phyloP scores from a whole-genome alignment of 495 filamentous ascomycete species.

The Emericellopsis terricola region DNA sequence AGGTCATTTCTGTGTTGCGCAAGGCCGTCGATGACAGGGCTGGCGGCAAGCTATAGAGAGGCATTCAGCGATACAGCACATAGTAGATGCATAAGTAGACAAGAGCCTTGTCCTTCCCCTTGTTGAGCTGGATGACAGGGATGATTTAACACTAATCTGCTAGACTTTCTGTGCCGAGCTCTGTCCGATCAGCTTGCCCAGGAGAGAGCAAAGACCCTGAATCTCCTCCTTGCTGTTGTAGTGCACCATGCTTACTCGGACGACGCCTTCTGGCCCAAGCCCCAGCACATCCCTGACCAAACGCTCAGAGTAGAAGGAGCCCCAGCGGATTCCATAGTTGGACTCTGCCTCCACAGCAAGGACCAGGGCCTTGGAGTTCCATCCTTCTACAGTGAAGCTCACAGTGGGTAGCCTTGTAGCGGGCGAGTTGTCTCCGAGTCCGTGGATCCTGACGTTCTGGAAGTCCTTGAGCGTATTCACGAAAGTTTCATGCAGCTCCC shows the following conservation, averaged over 20 bases:
- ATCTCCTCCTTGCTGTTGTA: too few relatives aligned
- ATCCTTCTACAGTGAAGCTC: conserved; percentile 43
- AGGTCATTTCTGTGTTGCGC: conserved; percentile 66
- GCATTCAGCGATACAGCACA: too few relatives aligned
- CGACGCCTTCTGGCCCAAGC: conserved; percentile 39
- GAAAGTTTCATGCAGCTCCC: conserved; percentile 35
- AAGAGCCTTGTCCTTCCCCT: too few relatives aligned
- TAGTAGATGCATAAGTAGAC: too few relatives aligned
- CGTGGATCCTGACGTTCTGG: conserved; percentile 34
- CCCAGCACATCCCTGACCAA: conserved; percentile 41
- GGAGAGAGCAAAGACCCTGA: conserved; percentile 20
- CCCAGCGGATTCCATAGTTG: conserved; percentile 44
- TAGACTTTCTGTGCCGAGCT: too few relatives aligned
- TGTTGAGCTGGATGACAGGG: too few relatives aligned
- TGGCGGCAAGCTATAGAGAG: conserved; percentile 11
- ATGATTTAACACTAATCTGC: too few relatives aligned
- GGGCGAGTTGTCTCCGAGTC: conserved; percentile 26
- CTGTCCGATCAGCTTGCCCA: too few relatives aligned
- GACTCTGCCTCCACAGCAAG: conserved; percentile 38
- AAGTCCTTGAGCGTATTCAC: conserved; percentile 33
- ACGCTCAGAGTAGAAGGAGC: conserved; percentile 47
- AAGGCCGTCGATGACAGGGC: conserved; percentile 57
- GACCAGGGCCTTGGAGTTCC: conserved; percentile 37
- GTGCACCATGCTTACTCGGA: conserved; percentile 54
- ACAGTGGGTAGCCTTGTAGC: conserved; percentile 40